phyloP scores from a whole-genome alignment of 805 yeast species.

The Martiniozyma abietophila region DNA sequence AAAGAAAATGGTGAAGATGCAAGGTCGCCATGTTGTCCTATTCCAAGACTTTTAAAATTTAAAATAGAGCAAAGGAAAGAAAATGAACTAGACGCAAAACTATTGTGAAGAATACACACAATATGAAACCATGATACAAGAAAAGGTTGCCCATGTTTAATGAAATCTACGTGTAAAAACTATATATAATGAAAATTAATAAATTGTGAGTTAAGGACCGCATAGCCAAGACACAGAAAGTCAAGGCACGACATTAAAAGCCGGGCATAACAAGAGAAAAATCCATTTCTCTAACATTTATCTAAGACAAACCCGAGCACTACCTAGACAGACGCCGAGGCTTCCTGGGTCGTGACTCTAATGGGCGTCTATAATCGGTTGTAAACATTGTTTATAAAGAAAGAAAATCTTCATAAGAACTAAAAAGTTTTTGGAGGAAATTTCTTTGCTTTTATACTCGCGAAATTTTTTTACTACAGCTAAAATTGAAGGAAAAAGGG shows the following conservation, averaged over 20 bases:
- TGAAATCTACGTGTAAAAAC: conserved; percentile 1
- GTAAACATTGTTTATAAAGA: conserved; percentile 23
- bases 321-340: conserved; percentile 35
- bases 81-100: conserved; percentile 51
- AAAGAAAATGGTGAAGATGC: conserved; percentile 47
- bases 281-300: conserved; percentile 24
- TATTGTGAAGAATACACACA: conserved; percentile 15
- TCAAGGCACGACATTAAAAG: conserved; percentile 45
- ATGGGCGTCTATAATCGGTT: conserved; percentile 69
- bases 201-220: conserved; percentile 67
- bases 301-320: conserved; percentile 97
- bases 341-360: conserved; percentile 58
- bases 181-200: neutral
- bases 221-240: conserved; percentile 40
- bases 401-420: conserved; percentile 5
- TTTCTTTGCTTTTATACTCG: conserved; percentile 9
- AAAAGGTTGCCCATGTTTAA: neutral
- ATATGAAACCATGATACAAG: neutral
- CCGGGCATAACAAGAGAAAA: conserved; percentile 35
- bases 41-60: conserved; percentile 47
- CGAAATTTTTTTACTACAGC: neutral
- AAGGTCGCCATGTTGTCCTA: conserved; percentile 71
- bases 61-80: conserved; percentile 57
- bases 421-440: neutral
- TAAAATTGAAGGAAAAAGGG: neutral